Base-by-base conservation (phyloP, 148 eudicot species). In the Mesembryanthemum crystallinum region DNA sequence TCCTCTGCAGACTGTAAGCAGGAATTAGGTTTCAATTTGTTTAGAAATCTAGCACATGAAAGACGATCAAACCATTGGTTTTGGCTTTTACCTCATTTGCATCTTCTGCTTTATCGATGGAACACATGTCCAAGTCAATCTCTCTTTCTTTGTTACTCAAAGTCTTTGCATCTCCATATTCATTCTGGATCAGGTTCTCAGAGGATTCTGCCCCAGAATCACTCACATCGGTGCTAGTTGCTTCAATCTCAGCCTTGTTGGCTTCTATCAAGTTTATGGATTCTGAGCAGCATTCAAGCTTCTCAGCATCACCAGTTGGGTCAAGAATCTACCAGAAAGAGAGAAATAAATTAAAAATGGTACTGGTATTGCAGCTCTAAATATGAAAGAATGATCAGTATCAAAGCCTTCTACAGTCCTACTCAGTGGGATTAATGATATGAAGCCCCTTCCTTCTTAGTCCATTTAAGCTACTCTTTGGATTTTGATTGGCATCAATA, bases 1-100 rank as follows among this genome's bases (percentile, higher is more conserved):
- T 54, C 72, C 3, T 25, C 71, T 54, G 28, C 43, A 25, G 62
- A 32, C 84, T 77, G 75, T 51, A 62, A 8, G 37, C 49, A 75
- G 32, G 55, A 7, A 70, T 18, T 45, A 24, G 59, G 57, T 27
- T 47, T 24, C 47, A 65, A 33, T 25, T 12, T 27, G 35, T 67
- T 15, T 29, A 47, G 72, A 68, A 68, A 45, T 68, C 12, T 58
- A 49, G 24, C 59, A 23, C 45, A 49, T 42, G 49, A 18, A 54
- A 32, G 45, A 55, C 30, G 63, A 73, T 14, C 33, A 24, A 14
- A 37, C 21, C 65, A 42, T 42, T 43, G 20, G 55, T 39, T 42
- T 73, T 11, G 25, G 51, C 54, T 59, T 60, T 60, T 59, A 73
- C 67, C 51, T 43, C 1, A 25, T 24, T 39, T 60, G 24, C 39